Evolutionary conservation across 2,329 filamentous ascomycete species (phyloP), one percentile per base, ranked within the genome.

Genomic region (Sordariomycetes sp.): DNA sequence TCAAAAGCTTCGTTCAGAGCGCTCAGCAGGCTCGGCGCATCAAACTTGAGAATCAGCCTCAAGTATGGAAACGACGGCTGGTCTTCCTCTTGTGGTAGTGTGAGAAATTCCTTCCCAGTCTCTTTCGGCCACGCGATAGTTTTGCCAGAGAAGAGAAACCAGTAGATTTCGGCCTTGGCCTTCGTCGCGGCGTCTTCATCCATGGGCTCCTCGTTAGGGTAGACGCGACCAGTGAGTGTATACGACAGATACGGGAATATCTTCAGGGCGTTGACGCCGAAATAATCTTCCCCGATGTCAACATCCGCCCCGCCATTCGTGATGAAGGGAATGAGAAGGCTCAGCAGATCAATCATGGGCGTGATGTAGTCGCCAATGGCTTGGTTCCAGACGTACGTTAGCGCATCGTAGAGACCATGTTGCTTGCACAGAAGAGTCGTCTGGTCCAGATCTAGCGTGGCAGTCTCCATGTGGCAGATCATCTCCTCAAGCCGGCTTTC

Each of bases 1-100:
- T 98, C 92, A 46, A 98, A 98, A 2, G 90, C 92, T 57, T 98
- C 93, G 46, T 98, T 98, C 26, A 98, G 64, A 47, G 90, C 86
- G 54, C 88, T 96, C 61, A 98, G 72, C 46, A 96, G 94, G 54
- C 86, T 95, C 2, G 87, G 77, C 0, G 88, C 79, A 54, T 96
- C 87, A 45, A 93, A 94, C 41, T 84, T 79, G 30, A 98, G 70
- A 31, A 98, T 79, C 45, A 86, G 72, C 27, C 82, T 76, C 12
- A 98, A 69, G 49, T 93, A 90, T 1, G 86, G 83, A 50, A 94
- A 96, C 0, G 85, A 79, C 1, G 82, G 82, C 46, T 90, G 79
- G 5, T 72, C 59, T 2, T 64, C 61, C 33, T 68, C 59, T 11
- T 58, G 54, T 2, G 75, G 68, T 11, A 69, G 69, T 2, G 81